A percentile compares a stretch with the other conserved stretches of the same genome.
These are phyloP conservation scores for Penicillium bialowiezense DNA, from an alignment of 495 filamentous ascomycete genomes.

Conservation along the genomic window DNA sequence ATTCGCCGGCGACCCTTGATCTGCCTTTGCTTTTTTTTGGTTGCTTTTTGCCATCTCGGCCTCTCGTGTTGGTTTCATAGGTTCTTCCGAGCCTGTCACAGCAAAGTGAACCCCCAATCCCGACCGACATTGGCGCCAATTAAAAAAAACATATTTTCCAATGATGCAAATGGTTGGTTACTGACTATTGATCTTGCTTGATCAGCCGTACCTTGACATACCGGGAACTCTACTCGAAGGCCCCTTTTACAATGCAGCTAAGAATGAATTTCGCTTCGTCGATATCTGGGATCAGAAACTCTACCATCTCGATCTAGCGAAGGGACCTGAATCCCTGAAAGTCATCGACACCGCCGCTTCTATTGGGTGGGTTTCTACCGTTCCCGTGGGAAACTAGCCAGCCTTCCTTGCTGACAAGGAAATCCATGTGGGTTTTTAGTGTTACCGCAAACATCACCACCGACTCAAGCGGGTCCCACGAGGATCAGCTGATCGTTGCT, in stretches of 20 bases:
- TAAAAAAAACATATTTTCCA: too few relatives aligned
- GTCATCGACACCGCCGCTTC: constrained; percentile 64
- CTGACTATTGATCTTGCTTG: constrained; percentile 7
- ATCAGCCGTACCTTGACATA: constrained; percentile 70
- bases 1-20: constrained; percentile 1
- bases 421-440: constrained; percentile 29
- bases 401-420: constrained; percentile 11
- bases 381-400: background rate
- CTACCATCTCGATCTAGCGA: constrained; percentile 67
- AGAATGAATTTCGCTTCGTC: constrained; percentile 77
- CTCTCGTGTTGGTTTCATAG: constrained; percentile 20
- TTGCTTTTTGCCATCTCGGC: background rate
- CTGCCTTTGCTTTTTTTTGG: constrained; percentile 7
- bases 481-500: constrained; percentile 66
- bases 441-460: constrained; percentile 78
- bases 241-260: constrained; percentile 69
- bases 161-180: too few relatives aligned
- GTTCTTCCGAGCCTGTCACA: background rate
- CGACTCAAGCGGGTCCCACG: constrained; percentile 57
- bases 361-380: constrained; percentile 47
- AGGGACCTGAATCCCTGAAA: constrained; percentile 61
- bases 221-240: constrained; percentile 78
- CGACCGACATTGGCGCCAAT: too few relatives aligned
- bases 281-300: constrained; percentile 81
- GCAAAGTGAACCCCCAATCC: background rate